A percentile compares a stretch with the other conserved stretches of the same genome.
Evolutionary conservation across 139 green algal genomes (phyloP).

Genomic region (Closterium sp.): DNA sequence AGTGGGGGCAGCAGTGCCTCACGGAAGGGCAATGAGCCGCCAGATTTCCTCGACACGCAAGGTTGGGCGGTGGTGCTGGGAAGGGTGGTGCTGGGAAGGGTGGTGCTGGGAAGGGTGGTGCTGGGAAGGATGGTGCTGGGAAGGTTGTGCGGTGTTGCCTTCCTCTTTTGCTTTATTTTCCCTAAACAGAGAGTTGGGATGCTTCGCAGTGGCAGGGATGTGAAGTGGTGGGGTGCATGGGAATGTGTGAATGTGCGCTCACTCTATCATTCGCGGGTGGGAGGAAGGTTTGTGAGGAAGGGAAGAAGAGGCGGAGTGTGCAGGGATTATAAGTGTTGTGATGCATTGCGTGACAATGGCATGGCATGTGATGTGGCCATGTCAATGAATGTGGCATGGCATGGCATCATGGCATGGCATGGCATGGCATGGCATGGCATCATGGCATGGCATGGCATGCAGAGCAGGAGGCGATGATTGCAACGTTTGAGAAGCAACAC

Average conservation of each 20-base stretch:
- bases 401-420: too few species aligned
- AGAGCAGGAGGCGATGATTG: background rate
- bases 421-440: background rate
- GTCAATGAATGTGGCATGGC: too few species aligned
- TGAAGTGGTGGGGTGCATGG: too few species aligned
- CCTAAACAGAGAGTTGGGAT: too few species aligned
- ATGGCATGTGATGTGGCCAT: background rate
- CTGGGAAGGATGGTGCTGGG: too few species aligned
- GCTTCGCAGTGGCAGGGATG: too few species aligned
- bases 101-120: too few species aligned
- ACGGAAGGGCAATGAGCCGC: background rate
- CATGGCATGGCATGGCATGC: background rate
- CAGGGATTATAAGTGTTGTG: background rate
- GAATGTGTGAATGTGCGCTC: too few species aligned
- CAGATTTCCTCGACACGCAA: background rate
- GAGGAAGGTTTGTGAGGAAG: background rate
- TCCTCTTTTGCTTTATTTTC: too few species aligned
- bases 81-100: too few species aligned
- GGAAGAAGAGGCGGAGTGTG: background rate
- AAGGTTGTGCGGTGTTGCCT: too few species aligned
- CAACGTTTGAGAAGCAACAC: background rate
- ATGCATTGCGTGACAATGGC: background rate
- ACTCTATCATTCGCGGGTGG: too few species aligned
- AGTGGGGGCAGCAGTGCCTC: background rate
- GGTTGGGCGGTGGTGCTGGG: background rate